Evolutionary conservation across 805 yeast genomes (phyloP).

Genomic region (Torulaspora microellipsoides): DNA sequence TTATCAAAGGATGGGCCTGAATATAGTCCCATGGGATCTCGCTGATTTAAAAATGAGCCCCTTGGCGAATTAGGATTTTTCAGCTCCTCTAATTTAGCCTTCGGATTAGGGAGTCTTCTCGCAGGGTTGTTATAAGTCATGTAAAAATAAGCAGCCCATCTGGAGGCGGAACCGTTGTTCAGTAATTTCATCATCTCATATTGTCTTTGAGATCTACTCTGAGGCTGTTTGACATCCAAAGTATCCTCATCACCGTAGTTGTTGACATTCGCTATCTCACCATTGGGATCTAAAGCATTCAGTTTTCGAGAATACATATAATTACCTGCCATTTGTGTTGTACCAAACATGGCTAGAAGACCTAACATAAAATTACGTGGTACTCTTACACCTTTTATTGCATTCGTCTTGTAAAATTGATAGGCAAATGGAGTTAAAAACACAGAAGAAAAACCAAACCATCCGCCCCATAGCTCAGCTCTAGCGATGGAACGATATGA

Average conservation of each 20-base stretch:
- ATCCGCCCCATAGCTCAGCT: constrained; percentile 36
- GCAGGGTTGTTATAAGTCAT: constrained; percentile 49
- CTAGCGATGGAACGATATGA: constrained; percentile 37
- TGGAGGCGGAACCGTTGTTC: constrained; percentile 33
- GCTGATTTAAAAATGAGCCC: constrained; percentile 31
- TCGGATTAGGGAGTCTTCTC: constrained; percentile 53
- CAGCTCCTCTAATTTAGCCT: constrained; percentile 33
- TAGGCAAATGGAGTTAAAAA: constrained; percentile 41
- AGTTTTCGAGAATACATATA: constrained; percentile 34
- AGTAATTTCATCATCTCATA: constrained; percentile 34
- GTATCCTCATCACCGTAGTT: constrained; percentile 15
- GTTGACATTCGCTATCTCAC: constrained; percentile 20
- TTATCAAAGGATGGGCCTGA: constrained; percentile 28
- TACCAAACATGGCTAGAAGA: constrained; percentile 36
- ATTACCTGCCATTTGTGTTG: constrained; percentile 33
- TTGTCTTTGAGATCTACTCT: constrained; percentile 25
- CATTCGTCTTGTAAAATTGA: constrained; percentile 34
- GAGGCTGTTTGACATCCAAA: constrained; percentile 3
- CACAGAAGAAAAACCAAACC: constrained; percentile 41
- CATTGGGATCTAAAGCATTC: constrained; percentile 20
- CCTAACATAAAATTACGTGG: constrained; percentile 42
- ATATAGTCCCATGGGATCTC: constrained; percentile 38
- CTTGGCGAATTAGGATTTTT: constrained; percentile 15
- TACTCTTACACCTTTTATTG: constrained; percentile 38
- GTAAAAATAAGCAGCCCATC: constrained; percentile 51